Evolutionary conservation across 768 basidiomycete genomes (phyloP).

Genomic region (Lentinula guzmanii): DNA sequence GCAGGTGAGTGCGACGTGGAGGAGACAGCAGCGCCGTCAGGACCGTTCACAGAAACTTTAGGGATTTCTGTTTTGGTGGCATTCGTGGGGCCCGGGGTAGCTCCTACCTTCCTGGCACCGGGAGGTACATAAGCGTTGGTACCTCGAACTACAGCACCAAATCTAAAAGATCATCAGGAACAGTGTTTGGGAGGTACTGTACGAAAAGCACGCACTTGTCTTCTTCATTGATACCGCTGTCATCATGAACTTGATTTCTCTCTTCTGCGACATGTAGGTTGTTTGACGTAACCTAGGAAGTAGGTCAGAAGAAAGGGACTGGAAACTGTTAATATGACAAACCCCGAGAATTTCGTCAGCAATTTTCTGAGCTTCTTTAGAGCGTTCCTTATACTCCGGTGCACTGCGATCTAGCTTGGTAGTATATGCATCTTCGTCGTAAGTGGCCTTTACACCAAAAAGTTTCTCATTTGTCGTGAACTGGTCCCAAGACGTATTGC

Average conservation of each 20-base stretch:
- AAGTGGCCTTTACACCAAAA: conserved; percentile 88
- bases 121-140: conserved; percentile 93
- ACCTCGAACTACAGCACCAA: conserved; percentile 85
- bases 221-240: conserved; percentile 83
- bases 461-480: conserved; percentile 89
- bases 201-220: conserved; percentile 65
- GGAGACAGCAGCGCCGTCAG: conserved; percentile 56
- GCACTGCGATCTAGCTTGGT: conserved; percentile 84
- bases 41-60: conserved; percentile 70
- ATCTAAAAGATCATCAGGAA: conserved; percentile 44
- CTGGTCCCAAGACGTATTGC: conserved; percentile 72
- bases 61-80: conserved; percentile 47
- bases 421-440: conserved; percentile 92
- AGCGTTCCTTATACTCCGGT: conserved; percentile 83
- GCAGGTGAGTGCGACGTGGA: conserved; percentile 32
- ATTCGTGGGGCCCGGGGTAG: conserved; percentile 21
- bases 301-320: conserved; percentile 7
- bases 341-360: conserved; percentile 91
- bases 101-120: conserved; percentile 60
- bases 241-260: conserved; percentile 59
- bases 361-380: conserved; percentile 79
- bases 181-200: conserved; percentile 8
- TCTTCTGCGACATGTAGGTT: conserved; percentile 93
- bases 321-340: conserved; percentile 21
- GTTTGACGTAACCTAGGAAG: conserved; percentile 45